Evolutionary conservation across 2,329 filamentous ascomycete species (phyloP), one percentile per base, ranked within the genome.

Genomic region (Alternaria solani): DNA sequence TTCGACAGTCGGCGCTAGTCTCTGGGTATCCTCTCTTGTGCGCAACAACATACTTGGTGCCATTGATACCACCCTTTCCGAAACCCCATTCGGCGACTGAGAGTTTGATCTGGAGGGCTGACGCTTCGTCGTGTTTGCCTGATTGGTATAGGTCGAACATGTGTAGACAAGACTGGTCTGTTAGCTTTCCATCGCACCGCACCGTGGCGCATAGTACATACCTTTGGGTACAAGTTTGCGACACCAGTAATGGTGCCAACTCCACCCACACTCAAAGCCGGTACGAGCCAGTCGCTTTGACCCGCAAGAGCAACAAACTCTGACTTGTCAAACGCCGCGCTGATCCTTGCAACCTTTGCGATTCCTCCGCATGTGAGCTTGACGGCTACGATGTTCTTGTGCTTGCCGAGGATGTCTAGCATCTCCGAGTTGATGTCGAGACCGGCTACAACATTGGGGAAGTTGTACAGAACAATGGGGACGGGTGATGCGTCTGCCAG

Each of bases 201-300:
- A 3, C 18, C 20, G 1, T 44, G 6, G 23, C 23, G 12, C 5
- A 43, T 14, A 49, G 4, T 1, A 43, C 63, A 51, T 73, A 72
- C 77, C 70, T 82, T 83, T 8, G 87, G 87, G 66, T 86, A 88
- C 3, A 89, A 79, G 64, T 90, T 90, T 26, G 83, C 88, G 62
- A 89, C 85, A 3, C 86, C 88, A 0, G 87, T 86, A 51, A 90
- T 86, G 64, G 84, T 86, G 9, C 88, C 88, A 2, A 84, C 82
- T 30, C 84, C 85, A 16, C 88, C 88, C 7, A 85, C 84, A 2
- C 83, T 82, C 34, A 90, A 74, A 0, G 85, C 87, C 2, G 86
- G 87, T 49, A 90, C 79, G 25, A 82, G 60, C 78, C 79, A 81
- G 64, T 81, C 77, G 66, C 79, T 78, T 72, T 82, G 80, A 5